Percentiles rank a stretch among this genome's conserved stretches.
These are phyloP conservation scores for Voacanga thouarsii DNA, from an alignment of 257 asterid genomes.

Conservation along the genomic window DNA sequence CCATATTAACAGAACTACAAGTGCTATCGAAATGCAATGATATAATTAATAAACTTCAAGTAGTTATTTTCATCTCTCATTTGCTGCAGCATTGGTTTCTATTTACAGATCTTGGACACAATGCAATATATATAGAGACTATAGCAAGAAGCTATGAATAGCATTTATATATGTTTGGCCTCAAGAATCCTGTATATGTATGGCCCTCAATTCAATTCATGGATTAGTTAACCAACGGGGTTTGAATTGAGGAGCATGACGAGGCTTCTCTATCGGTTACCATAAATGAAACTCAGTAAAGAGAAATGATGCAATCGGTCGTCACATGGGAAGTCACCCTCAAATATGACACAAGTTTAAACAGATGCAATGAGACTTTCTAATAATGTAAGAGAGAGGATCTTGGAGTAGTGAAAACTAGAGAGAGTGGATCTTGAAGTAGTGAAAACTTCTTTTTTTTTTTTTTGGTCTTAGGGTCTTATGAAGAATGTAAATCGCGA, in stretches of 20 bases:
- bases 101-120: no score
- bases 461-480: no score
- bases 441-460: no score
- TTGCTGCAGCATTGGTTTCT: no score
- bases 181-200: not conserved
- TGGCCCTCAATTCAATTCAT: not conserved
- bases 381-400: constrained; percentile 28
- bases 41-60: no score
- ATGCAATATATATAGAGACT: not conserved
- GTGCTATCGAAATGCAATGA: no score
- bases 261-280: constrained; percentile 30
- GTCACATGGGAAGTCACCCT: constrained; percentile 44
- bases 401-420: constrained; percentile 17
- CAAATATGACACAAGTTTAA: constrained; percentile 25
- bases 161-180: not conserved
- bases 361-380: not conserved
- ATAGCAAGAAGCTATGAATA: not conserved
- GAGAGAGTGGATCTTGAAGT: no score
- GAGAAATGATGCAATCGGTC: constrained; percentile 28
- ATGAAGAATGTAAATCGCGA: no score
- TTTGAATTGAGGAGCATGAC: constrained; percentile 21
- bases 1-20: no score
- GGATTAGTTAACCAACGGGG: constrained; percentile 13
- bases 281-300: constrained; percentile 33
- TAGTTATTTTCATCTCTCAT: no score